These are phyloP conservation scores for Extremus antarcticus DNA, from an alignment of 495 filamentous ascomycete species.

Conservation along the genomic window DNA sequence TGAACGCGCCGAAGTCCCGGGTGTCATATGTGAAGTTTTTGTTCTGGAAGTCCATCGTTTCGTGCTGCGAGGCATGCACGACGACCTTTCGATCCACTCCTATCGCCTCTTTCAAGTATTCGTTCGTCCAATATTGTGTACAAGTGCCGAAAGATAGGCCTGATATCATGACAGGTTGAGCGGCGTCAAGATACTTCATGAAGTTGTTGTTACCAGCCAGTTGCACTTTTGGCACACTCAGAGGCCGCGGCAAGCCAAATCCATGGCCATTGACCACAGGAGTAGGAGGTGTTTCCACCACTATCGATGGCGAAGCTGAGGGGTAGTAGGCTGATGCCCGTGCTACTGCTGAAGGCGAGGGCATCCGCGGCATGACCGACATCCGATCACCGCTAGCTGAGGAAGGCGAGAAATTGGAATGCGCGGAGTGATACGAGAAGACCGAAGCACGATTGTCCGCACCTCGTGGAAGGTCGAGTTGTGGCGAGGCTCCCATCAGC, in stretches of 20 bases:
- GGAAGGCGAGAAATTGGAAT: neutral
- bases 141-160: slow-evolving; percentile 57
- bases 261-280: neutral
- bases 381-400: neutral
- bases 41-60: slow-evolving; percentile 63
- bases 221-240: neutral
- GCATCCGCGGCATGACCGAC: neutral
- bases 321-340: neutral
- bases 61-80: slow-evolving; percentile 53
- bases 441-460: neutral
- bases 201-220: slow-evolving; percentile 40
- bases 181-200: slow-evolving; percentile 42
- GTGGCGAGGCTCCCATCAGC: neutral
- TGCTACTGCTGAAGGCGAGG: neutral
- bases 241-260: neutral
- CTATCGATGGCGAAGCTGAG: neutral
- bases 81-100: slow-evolving; percentile 58
- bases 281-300: neutral
- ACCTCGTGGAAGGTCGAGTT: neutral
- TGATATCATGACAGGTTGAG: slow-evolving; percentile 56
- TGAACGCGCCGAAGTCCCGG: slow-evolving; percentile 56
- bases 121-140: slow-evolving; percentile 52
- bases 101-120: slow-evolving; percentile 54
- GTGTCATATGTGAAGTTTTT: slow-evolving; percentile 77
- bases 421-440: neutral